Conservation (phyloP, 78 protist genomes). For the Dictyostelium brefeldianum region DNA sequence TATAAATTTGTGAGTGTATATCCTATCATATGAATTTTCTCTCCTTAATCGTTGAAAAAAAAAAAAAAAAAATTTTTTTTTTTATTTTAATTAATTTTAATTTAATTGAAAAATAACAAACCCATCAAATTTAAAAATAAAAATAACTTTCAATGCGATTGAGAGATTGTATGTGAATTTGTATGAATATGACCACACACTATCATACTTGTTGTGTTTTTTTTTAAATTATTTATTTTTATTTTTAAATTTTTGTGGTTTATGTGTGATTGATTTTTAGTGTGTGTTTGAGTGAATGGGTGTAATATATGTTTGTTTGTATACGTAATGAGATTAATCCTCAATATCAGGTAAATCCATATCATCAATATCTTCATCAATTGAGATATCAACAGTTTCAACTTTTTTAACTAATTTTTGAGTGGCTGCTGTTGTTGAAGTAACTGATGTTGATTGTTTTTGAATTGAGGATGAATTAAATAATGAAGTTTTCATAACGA, state of each 20-base stretch:
- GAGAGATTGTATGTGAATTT: background rate
- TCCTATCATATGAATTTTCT: too few relatives aligned
- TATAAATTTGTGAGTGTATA: too few relatives aligned
- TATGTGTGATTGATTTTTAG: background rate
- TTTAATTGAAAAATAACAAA: too few relatives aligned
- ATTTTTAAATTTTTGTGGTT: background rate
- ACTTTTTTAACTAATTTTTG: background rate
- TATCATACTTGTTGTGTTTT: too few relatives aligned
- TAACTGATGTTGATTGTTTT: background rate
- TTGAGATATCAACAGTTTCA: background rate
- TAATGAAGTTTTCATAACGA: conserved; percentile 3
- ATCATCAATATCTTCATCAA: conserved; percentile 12
- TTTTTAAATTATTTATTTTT: background rate
- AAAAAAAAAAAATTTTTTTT: background rate
- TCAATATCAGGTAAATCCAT: conserved; percentile 25
- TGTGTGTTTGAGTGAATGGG: too few relatives aligned
- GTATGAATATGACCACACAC: too few relatives aligned
- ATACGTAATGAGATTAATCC: background rate
- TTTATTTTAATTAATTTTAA: background rate
- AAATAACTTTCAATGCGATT: background rate
- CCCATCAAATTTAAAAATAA: too few relatives aligned
- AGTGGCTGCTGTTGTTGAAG: background rate
- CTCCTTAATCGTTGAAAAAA: too few relatives aligned
- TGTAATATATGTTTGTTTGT: too few relatives aligned
- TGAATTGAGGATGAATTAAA: background rate